These are phyloP conservation scores for Cladobotryum mycophilum DNA, from an alignment of 2,329 filamentous ascomycete genomes.

Conservation along the genomic window DNA sequence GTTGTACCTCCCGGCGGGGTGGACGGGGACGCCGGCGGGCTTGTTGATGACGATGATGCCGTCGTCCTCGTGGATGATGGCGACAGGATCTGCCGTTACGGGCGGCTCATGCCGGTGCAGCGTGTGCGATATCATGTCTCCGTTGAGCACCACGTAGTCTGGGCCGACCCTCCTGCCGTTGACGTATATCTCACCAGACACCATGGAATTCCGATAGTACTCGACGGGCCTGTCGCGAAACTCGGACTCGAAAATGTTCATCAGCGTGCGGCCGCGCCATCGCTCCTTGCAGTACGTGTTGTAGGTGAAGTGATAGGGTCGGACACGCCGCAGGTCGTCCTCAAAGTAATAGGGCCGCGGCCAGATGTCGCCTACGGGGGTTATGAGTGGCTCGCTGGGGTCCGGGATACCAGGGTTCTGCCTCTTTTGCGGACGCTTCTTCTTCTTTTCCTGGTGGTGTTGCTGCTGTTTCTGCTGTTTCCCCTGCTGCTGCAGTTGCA, in stretches of 20 bases:
- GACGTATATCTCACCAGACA: conserved; percentile 69
- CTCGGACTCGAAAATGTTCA: conserved; percentile 86
- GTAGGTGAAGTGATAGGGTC: conserved; percentile 88
- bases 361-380: conserved; percentile 34
- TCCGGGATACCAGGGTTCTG: conserved; percentile 14
- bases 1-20: conserved; percentile 91
- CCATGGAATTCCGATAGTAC: conserved; percentile 85
- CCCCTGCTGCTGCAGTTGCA: too few species aligned
- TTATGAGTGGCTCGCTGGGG: conserved; percentile 22
- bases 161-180: conserved; percentile 67
- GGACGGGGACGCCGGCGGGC: conserved; percentile 88
- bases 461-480: neutral
- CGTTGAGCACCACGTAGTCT: conserved; percentile 72
- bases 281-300: conserved; percentile 92
- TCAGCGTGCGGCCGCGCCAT: conserved; percentile 74
- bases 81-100: conserved; percentile 72
- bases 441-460: neutral
- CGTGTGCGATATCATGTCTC: conserved; percentile 86
- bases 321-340: conserved; percentile 73
- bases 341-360: conserved; percentile 75
- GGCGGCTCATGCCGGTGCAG: conserved; percentile 94
- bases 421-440: neutral
- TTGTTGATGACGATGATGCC: conserved; percentile 97
- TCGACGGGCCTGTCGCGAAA: conserved; percentile 81
- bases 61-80: conserved; percentile 83